phyloP scores from a whole-genome alignment of 306 rosid species.

The Rosa rugosa region DNA sequence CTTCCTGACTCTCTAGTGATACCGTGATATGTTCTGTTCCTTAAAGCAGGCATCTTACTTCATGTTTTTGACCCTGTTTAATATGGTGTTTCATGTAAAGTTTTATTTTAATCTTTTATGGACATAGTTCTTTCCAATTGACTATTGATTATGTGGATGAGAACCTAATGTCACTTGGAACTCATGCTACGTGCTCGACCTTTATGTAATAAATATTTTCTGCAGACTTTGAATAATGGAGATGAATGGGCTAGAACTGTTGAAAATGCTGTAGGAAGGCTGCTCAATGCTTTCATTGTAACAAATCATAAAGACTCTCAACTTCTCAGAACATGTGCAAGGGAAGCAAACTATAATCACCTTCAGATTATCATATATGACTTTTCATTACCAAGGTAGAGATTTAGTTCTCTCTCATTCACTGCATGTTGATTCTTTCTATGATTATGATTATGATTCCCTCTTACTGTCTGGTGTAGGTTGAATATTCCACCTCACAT shows the following conservation, averaged over 20 bases:
- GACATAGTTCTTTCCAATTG: not conserved
- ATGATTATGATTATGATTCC: conserved; percentile 7
- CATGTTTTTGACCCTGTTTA: too few relatives aligned
- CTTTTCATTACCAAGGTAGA: conserved; percentile 78
- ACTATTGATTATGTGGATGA: not conserved
- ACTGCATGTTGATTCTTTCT: conserved; percentile 14
- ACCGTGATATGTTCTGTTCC: too few relatives aligned
- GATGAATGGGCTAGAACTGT: conserved; percentile 76
- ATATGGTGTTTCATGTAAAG: too few relatives aligned
- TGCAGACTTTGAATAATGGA: conserved; percentile 69
- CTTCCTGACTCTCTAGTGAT: too few relatives aligned
- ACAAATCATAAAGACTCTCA: conserved; percentile 77
- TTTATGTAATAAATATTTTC: conserved; percentile 16
- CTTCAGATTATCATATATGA: conserved; percentile 83
- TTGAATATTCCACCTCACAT: conserved; percentile 65
- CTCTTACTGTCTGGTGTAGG: conserved; percentile 45
- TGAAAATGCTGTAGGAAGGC: conserved; percentile 80
- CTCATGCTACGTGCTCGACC: not conserved
- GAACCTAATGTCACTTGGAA: not conserved
- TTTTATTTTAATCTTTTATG: too few relatives aligned
- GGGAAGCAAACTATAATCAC: conserved; percentile 55
- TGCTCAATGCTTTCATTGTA: conserved; percentile 90
- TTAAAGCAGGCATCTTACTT: too few relatives aligned
- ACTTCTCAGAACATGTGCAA: conserved; percentile 77
- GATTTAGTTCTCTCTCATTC: not conserved